These are phyloP conservation scores for Aspergillus glaucus DNA, from an alignment of 2,329 filamentous ascomycete species.

Conservation along the genomic window DNA sequence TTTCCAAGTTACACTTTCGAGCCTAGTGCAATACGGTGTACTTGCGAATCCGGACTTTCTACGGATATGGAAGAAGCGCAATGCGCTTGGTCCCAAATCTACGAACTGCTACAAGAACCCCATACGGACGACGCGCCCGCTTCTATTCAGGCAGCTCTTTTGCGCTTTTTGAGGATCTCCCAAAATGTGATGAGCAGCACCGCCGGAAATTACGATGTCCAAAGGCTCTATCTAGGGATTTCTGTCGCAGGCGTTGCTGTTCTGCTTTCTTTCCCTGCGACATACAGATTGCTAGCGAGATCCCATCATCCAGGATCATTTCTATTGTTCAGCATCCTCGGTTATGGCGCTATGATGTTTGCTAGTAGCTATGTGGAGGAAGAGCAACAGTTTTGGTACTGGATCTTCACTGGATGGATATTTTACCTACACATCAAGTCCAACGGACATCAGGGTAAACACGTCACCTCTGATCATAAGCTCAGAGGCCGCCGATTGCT, in stretches of 20 bases:
- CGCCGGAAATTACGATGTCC: conserved; percentile 83
- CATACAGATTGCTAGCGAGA: conserved; percentile 22
- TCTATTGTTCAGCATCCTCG: conserved; percentile 48
- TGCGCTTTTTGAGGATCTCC: conserved; percentile 61
- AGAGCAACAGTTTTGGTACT: conserved; percentile 99
- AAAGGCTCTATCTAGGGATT: conserved; percentile 35
- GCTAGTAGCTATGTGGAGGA: conserved; percentile 97
- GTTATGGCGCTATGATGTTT: conserved; percentile 89
- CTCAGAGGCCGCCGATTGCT: not conserved
- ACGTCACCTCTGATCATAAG: not conserved
- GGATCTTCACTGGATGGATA: conserved; percentile 54
- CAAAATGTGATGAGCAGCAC: conserved; percentile 80
- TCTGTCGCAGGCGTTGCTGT: conserved; percentile 39
- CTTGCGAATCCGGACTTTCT: conserved; percentile 17
- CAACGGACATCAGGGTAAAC: conserved; percentile 4
- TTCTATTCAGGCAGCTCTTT: conserved; percentile 20
- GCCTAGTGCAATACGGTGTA: conserved; percentile 9
- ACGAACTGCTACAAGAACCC: conserved; percentile 14
- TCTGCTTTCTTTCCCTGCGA: conserved; percentile 27
- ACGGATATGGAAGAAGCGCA: conserved; percentile 52
- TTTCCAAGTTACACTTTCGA: conserved; percentile 55
- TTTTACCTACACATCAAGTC: conserved; percentile 42
- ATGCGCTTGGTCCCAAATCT: conserved; percentile 58
- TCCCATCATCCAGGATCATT: conserved; percentile 25
- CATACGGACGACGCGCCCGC: conserved; percentile 3